Evolutionary conservation across 768 basidiomycete species (phyloP).

Genomic region (Fistulinella prunicolor): DNA sequence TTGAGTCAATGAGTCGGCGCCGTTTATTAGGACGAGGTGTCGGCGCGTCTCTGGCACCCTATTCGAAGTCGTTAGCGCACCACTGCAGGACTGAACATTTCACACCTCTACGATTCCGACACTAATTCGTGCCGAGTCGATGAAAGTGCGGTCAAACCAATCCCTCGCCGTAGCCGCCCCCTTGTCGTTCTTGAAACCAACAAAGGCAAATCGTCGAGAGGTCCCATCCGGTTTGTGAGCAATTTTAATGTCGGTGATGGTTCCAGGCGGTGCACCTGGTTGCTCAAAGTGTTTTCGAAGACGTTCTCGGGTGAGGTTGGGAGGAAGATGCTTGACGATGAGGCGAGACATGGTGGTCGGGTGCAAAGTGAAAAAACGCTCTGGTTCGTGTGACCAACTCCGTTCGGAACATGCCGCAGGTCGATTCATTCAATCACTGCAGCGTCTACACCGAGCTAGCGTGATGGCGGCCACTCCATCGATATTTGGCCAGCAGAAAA

Average conservation of each 20-base stretch:
- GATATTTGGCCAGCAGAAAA: constrained; percentile 50
- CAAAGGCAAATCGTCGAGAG: constrained; percentile 85
- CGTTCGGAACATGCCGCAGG: constrained; percentile 25
- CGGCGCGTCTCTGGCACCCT: constrained; percentile 72
- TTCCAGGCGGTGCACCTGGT: constrained; percentile 56
- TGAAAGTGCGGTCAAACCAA: constrained; percentile 84
- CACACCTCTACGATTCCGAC: constrained; percentile 75
- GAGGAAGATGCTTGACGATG: constrained; percentile 78
- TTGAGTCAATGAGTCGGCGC: constrained; percentile 56
- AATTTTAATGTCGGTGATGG: constrained; percentile 84
- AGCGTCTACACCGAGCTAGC: too few relatives aligned
- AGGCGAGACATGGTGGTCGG: constrained; percentile 70
- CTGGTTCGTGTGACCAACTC: constrained; percentile 7
- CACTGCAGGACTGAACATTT: not conserved
- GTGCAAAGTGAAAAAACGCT: not conserved
- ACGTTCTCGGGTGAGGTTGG: constrained; percentile 59
- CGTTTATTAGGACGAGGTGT: constrained; percentile 68
- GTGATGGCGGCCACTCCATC: constrained; percentile 24
- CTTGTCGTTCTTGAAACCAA: constrained; percentile 80
- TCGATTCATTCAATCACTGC: too few relatives aligned
- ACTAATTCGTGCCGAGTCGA: constrained; percentile 73
- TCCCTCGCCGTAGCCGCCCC: constrained; percentile 73
- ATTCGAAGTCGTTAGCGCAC: constrained; percentile 2
- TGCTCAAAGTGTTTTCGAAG: constrained; percentile 69
- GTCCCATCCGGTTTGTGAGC: constrained; percentile 74